phyloP scores from a whole-genome alignment of 257 asterid genomes.

The Henckelia pumila region DNA sequence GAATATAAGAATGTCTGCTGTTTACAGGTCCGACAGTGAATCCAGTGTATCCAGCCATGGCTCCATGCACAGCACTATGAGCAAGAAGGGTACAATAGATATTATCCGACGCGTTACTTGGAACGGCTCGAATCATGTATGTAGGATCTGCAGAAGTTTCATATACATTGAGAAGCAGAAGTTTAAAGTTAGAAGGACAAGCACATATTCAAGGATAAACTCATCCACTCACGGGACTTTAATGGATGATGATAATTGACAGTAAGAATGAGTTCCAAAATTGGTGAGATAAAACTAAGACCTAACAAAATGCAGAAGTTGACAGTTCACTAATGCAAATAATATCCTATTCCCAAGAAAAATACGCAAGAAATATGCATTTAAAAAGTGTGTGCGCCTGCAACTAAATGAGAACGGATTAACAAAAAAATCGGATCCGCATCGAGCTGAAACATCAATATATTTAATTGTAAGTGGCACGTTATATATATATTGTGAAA shows the following conservation, averaged over 20 bases:
- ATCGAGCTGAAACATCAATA: too few relatives aligned
- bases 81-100: conserved; percentile 98
- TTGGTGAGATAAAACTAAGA: too few relatives aligned
- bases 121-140: conserved; percentile 95
- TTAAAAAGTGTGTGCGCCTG: too few relatives aligned
- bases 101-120: conserved; percentile 94
- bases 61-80: conserved; percentile 94
- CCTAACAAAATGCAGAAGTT: too few relatives aligned
- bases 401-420: too few relatives aligned
- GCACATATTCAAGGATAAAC: conserved; percentile 10
- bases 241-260: not conserved
- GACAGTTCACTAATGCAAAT: too few relatives aligned
- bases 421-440: too few relatives aligned
- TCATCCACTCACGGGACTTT: not conserved
- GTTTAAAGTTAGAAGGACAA: not conserved
- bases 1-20: conserved; percentile 85
- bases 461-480: too few relatives aligned
- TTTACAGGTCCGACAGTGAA: conserved; percentile 96
- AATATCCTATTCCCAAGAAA: too few relatives aligned
- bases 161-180: conserved; percentile 13
- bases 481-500: too few relatives aligned
- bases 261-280: too few relatives aligned
- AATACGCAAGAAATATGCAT: too few relatives aligned
- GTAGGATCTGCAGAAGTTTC: conserved; percentile 71
- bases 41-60: conserved; percentile 97